Evolutionary conservation across 805 yeast species (phyloP).

Genomic region (Candida germanica): DNA sequence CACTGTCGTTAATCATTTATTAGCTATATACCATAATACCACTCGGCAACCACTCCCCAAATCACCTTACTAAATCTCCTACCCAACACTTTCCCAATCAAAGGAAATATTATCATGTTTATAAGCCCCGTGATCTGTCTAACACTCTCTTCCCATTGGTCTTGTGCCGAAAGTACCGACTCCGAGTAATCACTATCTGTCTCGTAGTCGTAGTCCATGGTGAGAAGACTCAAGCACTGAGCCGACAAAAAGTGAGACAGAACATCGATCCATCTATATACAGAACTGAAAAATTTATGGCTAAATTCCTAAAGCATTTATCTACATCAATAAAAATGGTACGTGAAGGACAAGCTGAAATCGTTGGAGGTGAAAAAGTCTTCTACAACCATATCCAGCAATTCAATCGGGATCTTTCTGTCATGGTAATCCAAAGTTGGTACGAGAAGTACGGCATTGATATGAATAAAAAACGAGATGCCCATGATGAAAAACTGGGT

Average conservation of each 20-base stretch:
- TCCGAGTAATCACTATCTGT: conserved; percentile 16
- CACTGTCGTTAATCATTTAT: no score
- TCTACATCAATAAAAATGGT: no score
- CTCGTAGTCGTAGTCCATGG: conserved; percentile 9
- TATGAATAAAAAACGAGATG: conserved; percentile 12
- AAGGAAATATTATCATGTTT: conserved; percentile 59
- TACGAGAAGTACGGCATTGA: conserved; percentile 36
- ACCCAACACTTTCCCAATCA: conserved; percentile 66
- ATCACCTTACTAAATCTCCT: conserved; percentile 50
- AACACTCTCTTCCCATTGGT: conserved; percentile 72
- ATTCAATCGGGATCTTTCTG: conserved; percentile 89
- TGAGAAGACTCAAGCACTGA: not conserved
- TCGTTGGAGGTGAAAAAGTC: conserved; percentile 75
- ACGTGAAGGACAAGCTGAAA: conserved; percentile 78
- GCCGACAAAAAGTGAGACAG: not conserved
- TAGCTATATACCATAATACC: conserved; percentile 19
- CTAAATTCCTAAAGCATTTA: no score
- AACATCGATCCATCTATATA: no score
- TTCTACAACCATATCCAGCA: conserved; percentile 97
- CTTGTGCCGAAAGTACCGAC: conserved; percentile 47
- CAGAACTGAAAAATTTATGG: no score
- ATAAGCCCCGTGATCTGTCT: conserved; percentile 56
- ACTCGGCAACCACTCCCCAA: conserved; percentile 35
- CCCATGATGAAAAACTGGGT: conserved; percentile 12
- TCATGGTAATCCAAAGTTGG: conserved; percentile 85